Base-by-base conservation (phyloP, 176 grass and related monocot genomes). In the Raddia guianensis region DNA sequence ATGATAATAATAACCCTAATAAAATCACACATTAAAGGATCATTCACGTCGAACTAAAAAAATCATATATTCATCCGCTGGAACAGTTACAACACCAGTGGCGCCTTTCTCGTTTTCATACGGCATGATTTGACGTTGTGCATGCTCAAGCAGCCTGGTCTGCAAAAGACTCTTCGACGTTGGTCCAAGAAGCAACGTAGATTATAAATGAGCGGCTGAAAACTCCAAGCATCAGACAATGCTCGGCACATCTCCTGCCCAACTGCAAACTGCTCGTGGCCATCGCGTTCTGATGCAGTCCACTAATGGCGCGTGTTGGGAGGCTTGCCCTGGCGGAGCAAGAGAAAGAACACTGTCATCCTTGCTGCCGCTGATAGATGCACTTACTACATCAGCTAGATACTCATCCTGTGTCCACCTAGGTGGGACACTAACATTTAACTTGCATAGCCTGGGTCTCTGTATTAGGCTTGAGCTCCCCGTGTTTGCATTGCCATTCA, bases 271-370 rank as follows among this genome's bases (percentile, higher is more conserved):
- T 7, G 97, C 97, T 55, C 93, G 91, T 21, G 81, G 58, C 97
- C 97, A 99, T 68, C 93, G 87, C 34, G 93, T 96, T 83, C 91
- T 95, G 43, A 99, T 93, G 75, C 97, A 99, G 84, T 99, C 97
- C 20, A 96, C 97, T 66, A 99, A 83, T 6, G 97, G 97, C 0
- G 93, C 97, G 50, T 99, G 97, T 84, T 99, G 97, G 66, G 85
- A 81, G 34, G 75, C 74, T 27, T 93, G 94, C 32, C 80, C 68
- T 67, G 89, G 92, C 19, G 89, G 87, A 53, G 85, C 86, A 73
- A 92, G 88, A 50, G 87, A 85, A 58, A 90, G 88, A 80, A 82
- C 50, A 57, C 70, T 85, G 19, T 67, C 89, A 46, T 83, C 87
- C 78, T 80, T 86, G 42, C 87, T 76, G 55, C 89, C 61, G 6